These are phyloP conservation scores for Aspergillus indologenus DNA, from an alignment of 495 filamentous ascomycete species.

Conservation along the genomic window DNA sequence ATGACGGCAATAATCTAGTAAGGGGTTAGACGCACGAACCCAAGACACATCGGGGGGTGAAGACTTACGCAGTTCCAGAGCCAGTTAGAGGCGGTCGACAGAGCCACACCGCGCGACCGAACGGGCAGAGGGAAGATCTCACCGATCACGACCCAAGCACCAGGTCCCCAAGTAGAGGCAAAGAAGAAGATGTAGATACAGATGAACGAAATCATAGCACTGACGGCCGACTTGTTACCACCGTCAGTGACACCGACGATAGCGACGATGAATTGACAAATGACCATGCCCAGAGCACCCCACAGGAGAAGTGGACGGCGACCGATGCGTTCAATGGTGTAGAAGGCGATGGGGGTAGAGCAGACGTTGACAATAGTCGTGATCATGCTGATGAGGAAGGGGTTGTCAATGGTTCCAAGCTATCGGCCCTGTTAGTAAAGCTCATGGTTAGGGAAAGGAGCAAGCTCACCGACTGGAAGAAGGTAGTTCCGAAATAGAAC, in stretches of 20 bases:
- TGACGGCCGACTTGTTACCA: constrained; percentile 49
- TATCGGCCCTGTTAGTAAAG: constrained; percentile 17
- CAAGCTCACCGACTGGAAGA: constrained; percentile 54
- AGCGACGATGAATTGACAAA: constrained; percentile 83
- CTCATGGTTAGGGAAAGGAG: too few species aligned
- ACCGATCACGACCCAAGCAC: constrained; percentile 80
- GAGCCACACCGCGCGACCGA: constrained; percentile 73
- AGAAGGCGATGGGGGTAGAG: constrained; percentile 81
- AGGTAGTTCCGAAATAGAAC: constrained; percentile 84
- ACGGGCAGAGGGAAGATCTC: constrained; percentile 86
- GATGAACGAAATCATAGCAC: constrained; percentile 71
- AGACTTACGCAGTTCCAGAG: constrained; percentile 65
- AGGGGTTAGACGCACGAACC: background rate
- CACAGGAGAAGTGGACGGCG: constrained; percentile 80
- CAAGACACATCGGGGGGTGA: background rate
- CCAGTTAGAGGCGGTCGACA: constrained; percentile 86
- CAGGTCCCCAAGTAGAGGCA: constrained; percentile 69
- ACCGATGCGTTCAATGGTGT: constrained; percentile 74
- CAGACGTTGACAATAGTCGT: constrained; percentile 82
- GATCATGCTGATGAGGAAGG: constrained; percentile 77
- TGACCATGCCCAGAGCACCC: constrained; percentile 74
- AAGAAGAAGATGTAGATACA: constrained; percentile 78
- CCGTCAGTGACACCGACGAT: constrained; percentile 66
- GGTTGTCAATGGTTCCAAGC: constrained; percentile 63
- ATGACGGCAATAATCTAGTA: constrained; percentile 61